Evolutionary conservation across 768 basidiomycete genomes (phyloP), one percentile per base, ranked within the genome.

Genomic region (Suillus fuscotomentosus): DNA sequence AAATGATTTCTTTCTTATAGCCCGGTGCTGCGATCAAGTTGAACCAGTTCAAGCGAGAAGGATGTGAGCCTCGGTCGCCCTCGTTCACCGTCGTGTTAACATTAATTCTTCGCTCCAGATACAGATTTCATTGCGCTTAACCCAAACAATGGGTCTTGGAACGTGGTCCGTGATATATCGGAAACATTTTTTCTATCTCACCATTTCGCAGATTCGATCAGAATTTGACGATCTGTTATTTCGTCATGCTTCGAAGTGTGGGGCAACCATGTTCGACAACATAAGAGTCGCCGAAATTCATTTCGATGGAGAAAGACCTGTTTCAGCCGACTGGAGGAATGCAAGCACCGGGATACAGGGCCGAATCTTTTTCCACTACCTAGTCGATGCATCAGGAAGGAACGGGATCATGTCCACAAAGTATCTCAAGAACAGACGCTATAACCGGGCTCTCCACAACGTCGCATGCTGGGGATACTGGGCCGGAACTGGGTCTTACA

Each of bases 21-120:
- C 86, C 84, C 54, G 87, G 86, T 42, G 84, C 86, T 65, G 84
- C 85, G 20, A 83, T 88, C 65, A 87, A 88, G 72, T 86, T 87
- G 70, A 86, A 86, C 67, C 85, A 86, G 69, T 84, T 75, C 69
- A 87, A 87, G 71, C 82, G 82, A 22, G 86, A 87, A 79, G 86
- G 85, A 60, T 87, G 86, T 85, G 69, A 71, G 84, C 77, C 7
- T 43, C 6, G 43, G 1, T 14, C 5, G 39, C 20, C 22, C 53
- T 54, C 17, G 17, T 57, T 55, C 20, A 20, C 5, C 22, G 38
- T 22, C 38, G 36, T 43, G 31, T 27, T n/a, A 7, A 51, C 61
- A 50, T 20, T 39, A 9, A 31, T 2, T 61, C 20, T 57, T 42
- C 38, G 4, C 14, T 63, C 31, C 63, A 88, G 86, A 87, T 68